These are phyloP conservation scores for Globisporangium splendens DNA, from an alignment of 352 stramenopile species.

Conservation along the genomic window DNA sequence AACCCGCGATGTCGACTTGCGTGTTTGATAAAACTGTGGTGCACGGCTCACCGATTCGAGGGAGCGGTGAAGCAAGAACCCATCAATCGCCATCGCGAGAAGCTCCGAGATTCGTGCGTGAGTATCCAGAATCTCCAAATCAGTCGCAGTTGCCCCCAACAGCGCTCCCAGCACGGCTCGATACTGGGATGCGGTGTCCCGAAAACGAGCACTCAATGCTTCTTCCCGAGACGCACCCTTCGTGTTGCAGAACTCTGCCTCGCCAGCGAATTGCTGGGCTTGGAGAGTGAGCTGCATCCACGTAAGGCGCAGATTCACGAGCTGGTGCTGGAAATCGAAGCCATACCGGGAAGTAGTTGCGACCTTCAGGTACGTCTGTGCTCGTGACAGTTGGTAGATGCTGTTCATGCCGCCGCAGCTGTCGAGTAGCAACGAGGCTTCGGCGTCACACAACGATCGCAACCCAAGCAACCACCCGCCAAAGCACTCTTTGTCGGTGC, in stretches of 20 bases:
- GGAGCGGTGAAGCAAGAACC: conserved; percentile 25
- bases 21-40: too few relatives aligned
- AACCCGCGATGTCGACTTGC: too few relatives aligned
- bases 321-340: conserved; percentile 40
- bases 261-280: conserved; percentile 39
- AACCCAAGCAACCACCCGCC: conserved; percentile 43
- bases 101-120: conserved; percentile 23
- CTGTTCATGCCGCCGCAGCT: conserved; percentile 23
- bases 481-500: conserved; percentile 38
- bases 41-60: conserved; percentile 9
- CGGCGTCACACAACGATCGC: conserved; percentile 26
- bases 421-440: conserved; percentile 22
- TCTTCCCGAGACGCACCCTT: conserved; percentile 19
- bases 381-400: conserved; percentile 21
- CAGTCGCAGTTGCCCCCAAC: conserved; percentile 21
- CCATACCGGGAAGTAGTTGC: conserved; percentile 31
- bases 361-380: conserved; percentile 29
- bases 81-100: conserved; percentile 29
- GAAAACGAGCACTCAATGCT: conserved; percentile 21
- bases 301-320: conserved; percentile 30
- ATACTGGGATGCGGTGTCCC: conserved; percentile 22
- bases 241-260: conserved; percentile 34
- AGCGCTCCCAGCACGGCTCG: conserved; percentile 21
- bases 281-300: conserved; percentile 43
- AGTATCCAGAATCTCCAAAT: conserved; percentile 25